phyloP scores from a whole-genome alignment of 2,329 filamentous ascomycete species.

The Nigrospora sphaerica region DNA sequence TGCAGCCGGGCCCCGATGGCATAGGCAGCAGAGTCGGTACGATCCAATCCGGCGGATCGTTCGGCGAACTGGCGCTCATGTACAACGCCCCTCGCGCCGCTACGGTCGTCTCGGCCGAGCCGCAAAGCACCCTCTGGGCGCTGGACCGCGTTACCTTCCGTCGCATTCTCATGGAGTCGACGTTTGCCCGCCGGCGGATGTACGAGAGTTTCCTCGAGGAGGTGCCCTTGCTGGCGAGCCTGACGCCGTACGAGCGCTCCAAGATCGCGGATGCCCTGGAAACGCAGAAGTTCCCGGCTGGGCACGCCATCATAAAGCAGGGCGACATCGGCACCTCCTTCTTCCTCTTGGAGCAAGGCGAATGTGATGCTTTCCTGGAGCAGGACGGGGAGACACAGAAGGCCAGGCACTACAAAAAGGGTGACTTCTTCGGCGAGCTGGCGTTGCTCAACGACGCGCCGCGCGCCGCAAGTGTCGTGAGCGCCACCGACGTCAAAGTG shows the following conservation, averaged over 20 bases:
- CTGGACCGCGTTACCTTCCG: constrained; percentile 95
- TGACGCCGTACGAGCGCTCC: constrained; percentile 88
- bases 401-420: constrained; percentile 79
- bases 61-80: constrained; percentile 96
- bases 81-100: constrained; percentile 96
- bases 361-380: constrained; percentile 65
- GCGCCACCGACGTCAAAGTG: constrained; percentile 83
- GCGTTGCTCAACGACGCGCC: constrained; percentile 90
- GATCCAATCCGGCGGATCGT: constrained; percentile 84
- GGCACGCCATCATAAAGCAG: constrained; percentile 80
- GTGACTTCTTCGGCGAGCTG: constrained; percentile 95
- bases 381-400: constrained; percentile 64
- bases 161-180: constrained; percentile 95
- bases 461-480: constrained; percentile 81
- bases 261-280: constrained; percentile 97
- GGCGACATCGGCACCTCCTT: constrained; percentile 90
- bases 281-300: constrained; percentile 75
- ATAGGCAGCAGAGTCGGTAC: constrained; percentile 75
- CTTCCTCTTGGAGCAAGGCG: constrained; percentile 81
- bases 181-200: constrained; percentile 91
- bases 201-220: constrained; percentile 96
- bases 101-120: constrained; percentile 78
- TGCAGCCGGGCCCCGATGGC: constrained; percentile 75
- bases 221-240: constrained; percentile 73
- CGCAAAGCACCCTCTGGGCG: constrained; percentile 80